Percentiles rank a stretch among this genome's conserved stretches.
Evolutionary conservation across 179 eudicot species (phyloP).

Genomic region (Silene coronaria): DNA sequence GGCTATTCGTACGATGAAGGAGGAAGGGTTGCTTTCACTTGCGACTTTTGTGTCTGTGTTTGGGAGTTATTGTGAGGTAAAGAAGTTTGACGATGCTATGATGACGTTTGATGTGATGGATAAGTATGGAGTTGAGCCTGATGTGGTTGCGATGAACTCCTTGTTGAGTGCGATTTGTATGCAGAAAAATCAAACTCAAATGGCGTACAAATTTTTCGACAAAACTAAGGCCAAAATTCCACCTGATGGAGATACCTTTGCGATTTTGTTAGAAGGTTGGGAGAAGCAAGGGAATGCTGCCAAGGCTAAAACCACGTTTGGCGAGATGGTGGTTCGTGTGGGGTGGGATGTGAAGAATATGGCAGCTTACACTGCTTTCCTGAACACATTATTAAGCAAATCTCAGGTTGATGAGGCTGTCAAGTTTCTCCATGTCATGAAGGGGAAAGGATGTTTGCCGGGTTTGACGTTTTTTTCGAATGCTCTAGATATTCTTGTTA

Average conservation of each 20-base stretch:
- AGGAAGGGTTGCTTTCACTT: constrained; percentile 42
- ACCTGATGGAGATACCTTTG: constrained; percentile 59
- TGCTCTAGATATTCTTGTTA: constrained; percentile 59
- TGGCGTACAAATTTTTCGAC: constrained; percentile 58
- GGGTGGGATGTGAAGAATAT: constrained; percentile 67
- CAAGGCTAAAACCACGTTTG: constrained; percentile 64
- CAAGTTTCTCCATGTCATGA: constrained; percentile 71
- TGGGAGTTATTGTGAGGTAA: constrained; percentile 55
- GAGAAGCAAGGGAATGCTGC: constrained; percentile 59
- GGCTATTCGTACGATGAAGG: constrained; percentile 72
- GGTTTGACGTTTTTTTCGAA: constrained; percentile 69
- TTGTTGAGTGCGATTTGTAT: constrained; percentile 63
- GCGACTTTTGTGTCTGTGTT: constrained; percentile 61
- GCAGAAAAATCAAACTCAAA: constrained; percentile 37
- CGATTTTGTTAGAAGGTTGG: constrained; percentile 71
- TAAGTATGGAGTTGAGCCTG: constrained; percentile 61
- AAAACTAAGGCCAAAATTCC: constrained; percentile 49
- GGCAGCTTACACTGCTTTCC: constrained; percentile 64
- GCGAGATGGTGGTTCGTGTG: constrained; percentile 80
- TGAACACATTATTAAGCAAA: constrained; percentile 57
- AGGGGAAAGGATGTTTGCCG: constrained; percentile 68
- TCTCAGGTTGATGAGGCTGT: constrained; percentile 53
- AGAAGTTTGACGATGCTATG: constrained; percentile 54
- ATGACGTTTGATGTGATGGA: constrained; percentile 82
- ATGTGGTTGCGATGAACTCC: constrained; percentile 58